Conservation (phyloP, 129 eudicot species). For the Sambucus nigra region DNA sequence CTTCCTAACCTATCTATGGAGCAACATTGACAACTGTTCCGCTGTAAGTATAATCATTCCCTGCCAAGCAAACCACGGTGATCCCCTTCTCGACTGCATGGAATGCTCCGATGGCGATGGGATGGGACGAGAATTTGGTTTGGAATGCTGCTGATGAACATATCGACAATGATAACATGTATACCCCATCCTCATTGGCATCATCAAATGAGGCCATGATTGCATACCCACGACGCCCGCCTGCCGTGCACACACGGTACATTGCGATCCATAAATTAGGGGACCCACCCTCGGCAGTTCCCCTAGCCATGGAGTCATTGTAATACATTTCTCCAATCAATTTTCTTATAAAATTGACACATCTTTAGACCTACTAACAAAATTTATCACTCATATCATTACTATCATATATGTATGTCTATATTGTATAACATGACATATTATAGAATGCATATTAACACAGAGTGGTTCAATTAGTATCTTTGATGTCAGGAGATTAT, state of each 20-base stretch:
- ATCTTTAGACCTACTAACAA: no score
- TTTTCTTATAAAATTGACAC: constrained; percentile 40
- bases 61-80: constrained; percentile 63
- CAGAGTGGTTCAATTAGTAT: no score
- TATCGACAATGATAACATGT: constrained; percentile 60
- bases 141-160: constrained; percentile 33
- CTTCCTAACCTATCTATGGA: no score
- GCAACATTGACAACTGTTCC: constrained; percentile 48
- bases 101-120: constrained; percentile 77
- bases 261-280: constrained; percentile 61
- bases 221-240: constrained; percentile 52
- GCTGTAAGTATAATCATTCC: constrained; percentile 57
- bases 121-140: constrained; percentile 38
- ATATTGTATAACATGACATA: no score
- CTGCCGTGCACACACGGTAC: constrained; percentile 46
- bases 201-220: constrained; percentile 76
- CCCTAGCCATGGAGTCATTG: constrained; percentile 32
- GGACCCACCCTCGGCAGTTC: constrained; percentile 85
- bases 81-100: constrained; percentile 83
- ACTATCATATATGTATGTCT: no score
- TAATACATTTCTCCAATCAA: constrained; percentile 77
- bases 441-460: no score
- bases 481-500: no score
- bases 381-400: no score
- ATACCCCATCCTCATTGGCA: constrained; percentile 76